These are phyloP conservation scores for Casuarina glauca DNA, from an alignment of 306 rosid species.

Conservation along the genomic window DNA sequence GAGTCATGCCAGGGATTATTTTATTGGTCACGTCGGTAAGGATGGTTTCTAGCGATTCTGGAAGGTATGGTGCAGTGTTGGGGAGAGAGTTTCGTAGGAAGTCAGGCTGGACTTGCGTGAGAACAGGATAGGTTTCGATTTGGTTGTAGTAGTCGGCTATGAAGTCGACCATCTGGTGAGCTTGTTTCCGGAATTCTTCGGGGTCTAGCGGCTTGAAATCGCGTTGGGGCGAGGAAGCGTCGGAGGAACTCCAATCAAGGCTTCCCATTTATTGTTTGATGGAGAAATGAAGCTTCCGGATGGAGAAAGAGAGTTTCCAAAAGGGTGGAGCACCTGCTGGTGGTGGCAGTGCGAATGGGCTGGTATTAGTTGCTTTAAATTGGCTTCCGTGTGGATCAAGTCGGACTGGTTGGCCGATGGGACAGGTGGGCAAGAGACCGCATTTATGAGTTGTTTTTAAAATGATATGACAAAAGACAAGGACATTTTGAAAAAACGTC, in stretches of 20 bases:
- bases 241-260: constrained; percentile 21
- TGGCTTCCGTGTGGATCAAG: background rate
- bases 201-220: constrained; percentile 48
- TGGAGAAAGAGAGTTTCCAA: background rate
- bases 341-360: background rate
- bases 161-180: constrained; percentile 62
- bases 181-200: constrained; percentile 60
- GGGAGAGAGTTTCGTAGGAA: constrained; percentile 43
- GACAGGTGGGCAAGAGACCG: background rate
- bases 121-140: constrained; percentile 42
- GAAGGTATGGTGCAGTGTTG: constrained; percentile 36
- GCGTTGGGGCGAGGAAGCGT: background rate
- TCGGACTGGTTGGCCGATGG: background rate
- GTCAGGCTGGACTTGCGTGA: constrained; percentile 47
- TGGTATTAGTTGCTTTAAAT: background rate
- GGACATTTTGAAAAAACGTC: too few species aligned
- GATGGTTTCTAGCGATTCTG: constrained; percentile 53
- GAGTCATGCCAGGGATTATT: constrained; percentile 66
- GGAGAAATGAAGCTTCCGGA: background rate
- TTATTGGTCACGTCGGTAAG: constrained; percentile 43
- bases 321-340: background rate
- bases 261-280: constrained; percentile 33
- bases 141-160: constrained; percentile 51
- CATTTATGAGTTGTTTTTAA: too few species aligned
- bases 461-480: too few species aligned